These are phyloP conservation scores for Psilocybe sp. DNA, from an alignment of 768 basidiomycete genomes.

Conservation along the genomic window DNA sequence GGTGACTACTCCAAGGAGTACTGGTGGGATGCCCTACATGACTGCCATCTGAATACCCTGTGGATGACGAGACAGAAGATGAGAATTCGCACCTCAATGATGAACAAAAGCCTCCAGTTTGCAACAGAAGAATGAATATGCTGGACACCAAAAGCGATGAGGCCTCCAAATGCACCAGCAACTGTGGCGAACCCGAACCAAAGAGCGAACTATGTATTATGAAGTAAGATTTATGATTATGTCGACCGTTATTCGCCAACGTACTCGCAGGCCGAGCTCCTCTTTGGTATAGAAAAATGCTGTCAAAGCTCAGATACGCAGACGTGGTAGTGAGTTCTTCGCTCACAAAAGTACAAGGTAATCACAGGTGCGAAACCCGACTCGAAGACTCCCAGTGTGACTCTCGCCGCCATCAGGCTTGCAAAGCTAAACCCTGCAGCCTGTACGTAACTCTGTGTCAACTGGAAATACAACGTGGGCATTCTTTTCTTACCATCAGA, in stretches of 20 bases:
- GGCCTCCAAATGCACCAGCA: constrained; percentile 83
- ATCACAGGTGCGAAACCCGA: constrained; percentile 77
- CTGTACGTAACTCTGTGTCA: constrained; percentile 26
- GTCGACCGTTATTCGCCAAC: constrained; percentile 7
- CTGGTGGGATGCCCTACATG: constrained; percentile 61
- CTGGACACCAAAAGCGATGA: constrained; percentile 79
- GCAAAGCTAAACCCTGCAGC: constrained; percentile 58
- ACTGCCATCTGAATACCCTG: too few species aligned
- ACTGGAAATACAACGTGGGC: neutral
- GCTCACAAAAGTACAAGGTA: constrained; percentile 74
- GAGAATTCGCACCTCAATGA: constrained; percentile 54
- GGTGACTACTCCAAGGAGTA: constrained; percentile 57
- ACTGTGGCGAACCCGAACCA: constrained; percentile 87
- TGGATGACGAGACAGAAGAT: neutral
- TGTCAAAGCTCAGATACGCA: constrained; percentile 20
- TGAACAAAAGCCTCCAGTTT: constrained; percentile 66
- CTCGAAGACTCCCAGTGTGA: constrained; percentile 75
- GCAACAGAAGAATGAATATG: constrained; percentile 47
- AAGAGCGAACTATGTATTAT: constrained; percentile 52
- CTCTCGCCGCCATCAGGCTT: constrained; percentile 53
- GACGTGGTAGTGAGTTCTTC: neutral
- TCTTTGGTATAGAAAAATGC: constrained; percentile 76
- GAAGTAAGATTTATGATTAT: neutral
- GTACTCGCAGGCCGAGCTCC: constrained; percentile 68
- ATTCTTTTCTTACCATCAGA: constrained; percentile 48